Evolutionary conservation across 1,139 yeast genomes (phyloP), one percentile per base, ranked within the genome.

Genomic region (Wickerhamomyces sp.): DNA sequence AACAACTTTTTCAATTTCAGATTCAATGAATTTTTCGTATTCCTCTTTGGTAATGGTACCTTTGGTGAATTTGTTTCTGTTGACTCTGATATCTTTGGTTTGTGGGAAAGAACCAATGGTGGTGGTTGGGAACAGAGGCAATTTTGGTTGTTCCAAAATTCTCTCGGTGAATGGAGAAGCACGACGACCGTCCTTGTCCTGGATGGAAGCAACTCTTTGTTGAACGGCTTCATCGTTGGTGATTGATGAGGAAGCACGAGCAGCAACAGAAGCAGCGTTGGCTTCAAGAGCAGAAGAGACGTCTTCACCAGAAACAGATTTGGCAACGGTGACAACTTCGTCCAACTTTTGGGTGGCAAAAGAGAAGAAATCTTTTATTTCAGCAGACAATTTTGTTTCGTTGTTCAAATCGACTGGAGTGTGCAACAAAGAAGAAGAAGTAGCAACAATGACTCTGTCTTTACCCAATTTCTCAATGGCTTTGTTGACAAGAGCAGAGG

Each of bases 41-140:
- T 88, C 89, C 69, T 85, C 94, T 63, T 88, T 83, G 60, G 96
- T 68, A 61, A 91, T 81, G 61, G 85, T 83, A 67, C 98, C 98
- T 82, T 91, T 91, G 68, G 83, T 75, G 71, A 85, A 88, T 75
- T 91, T 91, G 82, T 89, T 88, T 79, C 98, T 89, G 84, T 85
- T 84, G 68, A 89, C 68, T 78, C 98, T 87, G 70, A 91, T 91
- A 66, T 91, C 98, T 78, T 87, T 87, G 66, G 98, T 91, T 78
- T 91, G 98, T 58, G 98, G 98, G 97, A 91, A 91, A 51, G 98
- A 91, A 70, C 98, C 98, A 68, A 91, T 91, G 58, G 98, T 91
- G 66, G 98, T 91, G 63, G 98, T 91, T 70, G 98, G 98, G 95
- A 91, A 91, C 62, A 86, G 73, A 56, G 98, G 98, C 66, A 91